Evolutionary conservation across 2,329 filamentous ascomycete species (phyloP).

Genomic region (Diplodia sapinea): DNA sequence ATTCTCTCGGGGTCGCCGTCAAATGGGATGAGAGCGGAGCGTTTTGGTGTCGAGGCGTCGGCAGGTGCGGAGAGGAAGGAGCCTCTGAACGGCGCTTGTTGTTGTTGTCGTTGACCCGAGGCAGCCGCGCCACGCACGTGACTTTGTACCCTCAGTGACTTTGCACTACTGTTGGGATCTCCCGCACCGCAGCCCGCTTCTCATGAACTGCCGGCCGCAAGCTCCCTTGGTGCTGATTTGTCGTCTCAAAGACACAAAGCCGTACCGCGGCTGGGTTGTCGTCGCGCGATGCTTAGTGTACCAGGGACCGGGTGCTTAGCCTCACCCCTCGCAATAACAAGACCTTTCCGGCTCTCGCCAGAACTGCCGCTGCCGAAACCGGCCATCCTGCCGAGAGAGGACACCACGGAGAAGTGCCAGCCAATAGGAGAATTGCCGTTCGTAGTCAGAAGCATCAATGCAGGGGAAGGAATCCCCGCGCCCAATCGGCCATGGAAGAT

Average conservation of each 20-base stretch:
- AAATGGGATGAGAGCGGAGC: too few relatives aligned
- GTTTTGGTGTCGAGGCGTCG: background rate
- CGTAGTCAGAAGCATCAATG: background rate
- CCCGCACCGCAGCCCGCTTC: background rate
- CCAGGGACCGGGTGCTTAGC: background rate
- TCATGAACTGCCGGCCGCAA: background rate
- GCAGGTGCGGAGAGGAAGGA: background rate
- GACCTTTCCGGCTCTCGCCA: background rate
- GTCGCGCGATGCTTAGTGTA: background rate
- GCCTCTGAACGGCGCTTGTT: background rate
- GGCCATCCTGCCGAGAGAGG: background rate
- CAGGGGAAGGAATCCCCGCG: background rate
- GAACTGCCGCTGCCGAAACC: background rate
- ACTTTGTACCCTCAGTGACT: background rate
- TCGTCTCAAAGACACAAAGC: background rate
- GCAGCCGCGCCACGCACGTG: background rate
- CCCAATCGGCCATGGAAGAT: background rate
- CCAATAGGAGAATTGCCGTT: background rate
- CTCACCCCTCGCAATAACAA: background rate
- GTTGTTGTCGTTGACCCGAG: background rate
- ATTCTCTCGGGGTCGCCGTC: conserved; percentile 6
- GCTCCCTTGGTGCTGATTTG: background rate
- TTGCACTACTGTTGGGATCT: background rate
- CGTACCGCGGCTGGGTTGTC: background rate
- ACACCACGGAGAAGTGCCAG: background rate